Percentiles rank a stretch among this genome's conserved stretches.
Conservation (phyloP, 495 filamentous ascomycete species). For the Penicillium turbatum region DNA sequence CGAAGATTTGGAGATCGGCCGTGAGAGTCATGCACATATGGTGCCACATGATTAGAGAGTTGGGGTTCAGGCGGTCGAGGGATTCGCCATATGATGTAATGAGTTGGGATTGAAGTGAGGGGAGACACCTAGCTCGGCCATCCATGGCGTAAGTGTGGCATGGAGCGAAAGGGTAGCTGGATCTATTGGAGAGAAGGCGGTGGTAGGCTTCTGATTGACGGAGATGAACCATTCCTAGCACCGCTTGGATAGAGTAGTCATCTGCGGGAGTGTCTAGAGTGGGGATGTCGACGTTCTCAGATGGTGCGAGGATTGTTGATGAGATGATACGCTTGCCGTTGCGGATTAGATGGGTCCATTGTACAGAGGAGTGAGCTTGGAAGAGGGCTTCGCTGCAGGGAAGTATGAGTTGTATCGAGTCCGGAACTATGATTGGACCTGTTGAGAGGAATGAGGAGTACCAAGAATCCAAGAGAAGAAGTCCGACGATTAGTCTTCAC, state of each 20-base stretch:
- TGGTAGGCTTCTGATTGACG: conserved; percentile 45
- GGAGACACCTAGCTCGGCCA: conserved; percentile 37
- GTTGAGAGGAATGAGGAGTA: conserved; percentile 47
- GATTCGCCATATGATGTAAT: conserved; percentile 37
- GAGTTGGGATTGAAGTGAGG: conserved; percentile 39
- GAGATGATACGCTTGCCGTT: conserved; percentile 37
- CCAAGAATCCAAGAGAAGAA: conserved; percentile 50
- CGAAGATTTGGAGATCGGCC: conserved; percentile 49
- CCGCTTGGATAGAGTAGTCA: conserved; percentile 36
- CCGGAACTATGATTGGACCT: conserved; percentile 44
- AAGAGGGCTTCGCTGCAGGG: conserved; percentile 47
- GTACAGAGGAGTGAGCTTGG: conserved; percentile 39
- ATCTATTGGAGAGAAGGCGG: conserved; percentile 41
- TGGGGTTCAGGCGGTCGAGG: conserved; percentile 42
- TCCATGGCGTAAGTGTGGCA: conserved; percentile 46
- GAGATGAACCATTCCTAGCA: conserved; percentile 41
- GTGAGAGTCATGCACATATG: conserved; percentile 51
- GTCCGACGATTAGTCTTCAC: conserved; percentile 39
- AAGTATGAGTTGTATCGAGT: conserved; percentile 45
- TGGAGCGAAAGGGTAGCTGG: conserved; percentile 41
- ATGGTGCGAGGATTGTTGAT: conserved; percentile 37
- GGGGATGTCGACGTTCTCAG: conserved; percentile 37
- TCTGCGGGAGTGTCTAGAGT: conserved; percentile 33
- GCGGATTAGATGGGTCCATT: conserved; percentile 45
- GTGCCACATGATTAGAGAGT: conserved; percentile 48